Percentiles rank a stretch among this genome's conserved stretches.
Conservation (phyloP, 2,329 filamentous ascomycete species). For the Fusarium protoensiforme region DNA sequence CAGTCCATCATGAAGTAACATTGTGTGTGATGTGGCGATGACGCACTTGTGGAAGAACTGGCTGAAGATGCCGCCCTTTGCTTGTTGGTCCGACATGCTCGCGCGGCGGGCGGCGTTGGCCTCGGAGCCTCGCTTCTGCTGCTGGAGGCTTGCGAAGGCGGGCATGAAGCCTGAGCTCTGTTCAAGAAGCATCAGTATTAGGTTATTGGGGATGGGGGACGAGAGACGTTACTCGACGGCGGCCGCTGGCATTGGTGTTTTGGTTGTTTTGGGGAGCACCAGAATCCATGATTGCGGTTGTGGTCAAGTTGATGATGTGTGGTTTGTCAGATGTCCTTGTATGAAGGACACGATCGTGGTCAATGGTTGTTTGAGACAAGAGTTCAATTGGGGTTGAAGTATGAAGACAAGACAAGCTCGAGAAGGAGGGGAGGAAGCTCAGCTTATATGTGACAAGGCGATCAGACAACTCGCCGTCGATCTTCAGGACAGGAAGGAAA, state of each 20-base stretch:
- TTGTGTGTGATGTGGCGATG: neutral
- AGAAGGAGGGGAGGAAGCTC: slow-evolving; percentile 14
- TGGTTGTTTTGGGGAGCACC: slow-evolving; percentile 40
- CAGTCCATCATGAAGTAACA: neutral
- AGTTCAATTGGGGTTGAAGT: neutral
- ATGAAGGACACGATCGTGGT: neutral
- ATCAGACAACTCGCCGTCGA: slow-evolving; percentile 14
- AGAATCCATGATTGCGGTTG: slow-evolving; percentile 42
- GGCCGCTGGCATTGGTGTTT: slow-evolving; percentile 32
- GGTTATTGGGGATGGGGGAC: neutral
- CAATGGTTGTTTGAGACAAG: neutral
- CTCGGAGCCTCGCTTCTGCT: slow-evolving; percentile 60
- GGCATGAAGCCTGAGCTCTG: slow-evolving; percentile 60
- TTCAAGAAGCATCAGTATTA: neutral
- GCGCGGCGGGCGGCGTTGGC: slow-evolving; percentile 62
- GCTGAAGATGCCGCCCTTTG: slow-evolving; percentile 61
- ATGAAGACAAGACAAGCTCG: neutral
- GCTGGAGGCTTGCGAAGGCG: slow-evolving; percentile 62
- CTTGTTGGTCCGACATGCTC: slow-evolving; percentile 65
- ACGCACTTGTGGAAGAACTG: slow-evolving; percentile 68
- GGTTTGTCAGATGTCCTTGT: neutral
- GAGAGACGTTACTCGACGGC: slow-evolving; percentile 44
- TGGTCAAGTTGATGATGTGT: neutral
- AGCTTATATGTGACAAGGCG: slow-evolving; percentile 19
- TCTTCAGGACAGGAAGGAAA: slow-evolving; percentile 5